Conservation (phyloP, 176 grass and related monocot genomes). For the Themeda triandra region DNA sequence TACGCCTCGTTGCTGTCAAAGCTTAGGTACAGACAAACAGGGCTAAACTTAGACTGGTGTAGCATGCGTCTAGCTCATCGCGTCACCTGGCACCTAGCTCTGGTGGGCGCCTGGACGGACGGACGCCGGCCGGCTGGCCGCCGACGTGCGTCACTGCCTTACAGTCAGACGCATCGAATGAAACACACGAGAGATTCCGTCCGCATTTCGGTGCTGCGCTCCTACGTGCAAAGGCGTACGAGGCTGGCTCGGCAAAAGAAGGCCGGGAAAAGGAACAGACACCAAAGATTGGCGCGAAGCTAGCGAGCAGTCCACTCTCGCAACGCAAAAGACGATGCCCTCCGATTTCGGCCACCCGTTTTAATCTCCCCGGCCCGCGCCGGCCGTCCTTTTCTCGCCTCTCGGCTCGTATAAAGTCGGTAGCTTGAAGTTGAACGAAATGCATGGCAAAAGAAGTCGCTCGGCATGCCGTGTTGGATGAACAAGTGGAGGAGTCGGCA, state of each 20-base stretch:
- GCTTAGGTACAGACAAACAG: neutral
- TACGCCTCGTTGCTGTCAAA: neutral
- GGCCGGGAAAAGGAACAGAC: no score
- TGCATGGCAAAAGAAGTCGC: neutral
- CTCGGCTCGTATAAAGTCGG: neutral
- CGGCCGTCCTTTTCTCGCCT: neutral
- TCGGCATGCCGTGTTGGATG: neutral
- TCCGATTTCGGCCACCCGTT: neutral
- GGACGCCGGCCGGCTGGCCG: neutral
- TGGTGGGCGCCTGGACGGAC: neutral
- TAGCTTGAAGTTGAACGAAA: neutral
- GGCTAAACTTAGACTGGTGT: neutral
- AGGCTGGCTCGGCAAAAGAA: neutral
- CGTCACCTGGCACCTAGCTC: neutral
- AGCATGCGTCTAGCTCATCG: neutral
- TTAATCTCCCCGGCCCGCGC: neutral
- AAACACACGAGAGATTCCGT: conserved; percentile 3
- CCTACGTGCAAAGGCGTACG: neutral
- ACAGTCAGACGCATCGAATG: neutral
- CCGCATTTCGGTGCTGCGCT: neutral
- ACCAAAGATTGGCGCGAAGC: neutral
- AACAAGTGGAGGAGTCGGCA: neutral
- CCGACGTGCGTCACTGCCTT: neutral
- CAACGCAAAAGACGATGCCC: neutral
- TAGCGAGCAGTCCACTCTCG: neutral